Base-by-base conservation (phyloP, 148 eudicot genomes). In the Fagopyrum tataricum region DNA sequence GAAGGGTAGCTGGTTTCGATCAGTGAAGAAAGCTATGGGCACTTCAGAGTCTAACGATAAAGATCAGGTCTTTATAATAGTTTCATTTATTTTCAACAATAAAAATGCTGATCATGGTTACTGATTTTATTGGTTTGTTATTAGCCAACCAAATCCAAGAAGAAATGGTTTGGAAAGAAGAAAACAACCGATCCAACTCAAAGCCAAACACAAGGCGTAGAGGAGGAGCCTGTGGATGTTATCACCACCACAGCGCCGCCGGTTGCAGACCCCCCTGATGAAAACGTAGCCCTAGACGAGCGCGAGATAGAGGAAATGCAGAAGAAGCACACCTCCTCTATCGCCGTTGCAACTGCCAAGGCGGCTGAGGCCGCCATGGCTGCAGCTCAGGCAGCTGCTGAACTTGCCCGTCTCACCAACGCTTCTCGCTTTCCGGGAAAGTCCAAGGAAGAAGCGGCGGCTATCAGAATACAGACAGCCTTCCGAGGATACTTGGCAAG, bases 1-100 rank as follows among this genome's bases (percentile, higher is more conserved):
- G 75, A 94, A 91, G 84, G 93, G 90, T 26, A 85, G 80, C 21
- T 94, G 98, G 97, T 85, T 94, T 49, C 86, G 86, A 73, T 83
- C 92, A 6, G 78, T 91, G 53, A 90, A 90, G 86, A 95, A 90
- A 82, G 90, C 96, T 77, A 79, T 94, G 41, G 76, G 87, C 37
- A 3, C 37, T 79, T 85, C 87, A 53, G 85, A 80, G 31, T 77
- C 90, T 6, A 87, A 88, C 64, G 87, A 70, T 76, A 84, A 79
- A 78, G 79, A 44, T 53, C 87, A 85, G 93, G 90, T 91, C 17
- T 44, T 55, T 55, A 4, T 42, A 39, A 31, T 4, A 7, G 44
- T 20, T 48, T 20, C 43, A 59, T n/a, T 14, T 2, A 14, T 26
- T 14, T 26, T 14, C 14, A 1, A 68, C 72, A 40, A 17, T 13